These are phyloP conservation scores for Sapria himalayana DNA, from an alignment of 345 rosid species.

Conservation along the genomic window DNA sequence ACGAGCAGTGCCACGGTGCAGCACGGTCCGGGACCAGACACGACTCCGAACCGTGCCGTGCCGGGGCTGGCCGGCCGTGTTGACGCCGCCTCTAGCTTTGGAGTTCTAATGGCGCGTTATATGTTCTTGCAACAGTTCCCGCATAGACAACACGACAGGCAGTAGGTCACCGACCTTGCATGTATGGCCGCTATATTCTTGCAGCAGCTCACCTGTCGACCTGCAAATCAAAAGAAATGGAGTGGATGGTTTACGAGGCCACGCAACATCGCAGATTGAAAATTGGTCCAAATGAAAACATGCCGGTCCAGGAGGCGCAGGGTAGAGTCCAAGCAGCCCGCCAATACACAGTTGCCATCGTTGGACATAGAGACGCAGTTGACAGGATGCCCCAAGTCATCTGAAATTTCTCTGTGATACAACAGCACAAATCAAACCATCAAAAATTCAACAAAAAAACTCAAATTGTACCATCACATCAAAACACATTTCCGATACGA, in stretches of 20 bases:
- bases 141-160: too few relatives aligned
- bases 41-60: too few relatives aligned
- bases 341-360: conserved; percentile 71
- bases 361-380: conserved; percentile 89
- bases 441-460: neutral
- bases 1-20: too few relatives aligned
- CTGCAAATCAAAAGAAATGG: conserved; percentile 19
- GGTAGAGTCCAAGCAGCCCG: conserved; percentile 78
- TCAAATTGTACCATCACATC: too few relatives aligned
- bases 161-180: conserved; percentile 50
- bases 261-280: neutral
- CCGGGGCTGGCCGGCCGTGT: too few relatives aligned
- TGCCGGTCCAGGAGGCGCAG: conserved; percentile 77
- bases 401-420: conserved; percentile 53
- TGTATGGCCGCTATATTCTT: conserved; percentile 79
- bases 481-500: too few relatives aligned
- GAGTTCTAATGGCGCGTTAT: too few relatives aligned
- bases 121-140: too few relatives aligned
- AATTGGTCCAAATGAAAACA: neutral
- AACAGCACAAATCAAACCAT: conserved; percentile 5
- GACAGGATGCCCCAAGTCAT: conserved; percentile 78
- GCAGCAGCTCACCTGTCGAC: conserved; percentile 65
- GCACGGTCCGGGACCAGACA: too few relatives aligned
- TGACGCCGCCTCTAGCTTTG: too few relatives aligned
- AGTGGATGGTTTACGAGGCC: neutral